Conservation (phyloP, 352 stramenopile species). For the Peronospora farinosa region DNA sequence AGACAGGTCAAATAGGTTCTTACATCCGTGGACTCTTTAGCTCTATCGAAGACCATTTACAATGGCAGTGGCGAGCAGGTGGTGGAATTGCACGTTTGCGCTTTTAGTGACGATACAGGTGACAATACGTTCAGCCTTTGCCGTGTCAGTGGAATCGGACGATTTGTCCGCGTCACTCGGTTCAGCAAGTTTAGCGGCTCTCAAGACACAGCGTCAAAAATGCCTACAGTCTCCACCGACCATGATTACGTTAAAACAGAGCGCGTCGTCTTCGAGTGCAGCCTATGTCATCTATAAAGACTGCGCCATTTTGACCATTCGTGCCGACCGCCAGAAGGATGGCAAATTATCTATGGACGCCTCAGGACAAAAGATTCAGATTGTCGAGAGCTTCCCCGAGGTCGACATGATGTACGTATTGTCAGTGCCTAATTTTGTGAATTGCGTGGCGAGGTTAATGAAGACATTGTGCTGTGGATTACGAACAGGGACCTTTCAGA, state of each 20-base stretch:
- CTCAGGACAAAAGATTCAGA: conserved; percentile 19
- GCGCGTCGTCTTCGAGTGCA: conserved; percentile 13
- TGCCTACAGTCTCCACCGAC: conserved; percentile 24
- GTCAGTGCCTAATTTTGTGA: not conserved
- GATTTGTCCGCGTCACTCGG: not conserved
- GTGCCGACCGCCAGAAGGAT: conserved; percentile 17
- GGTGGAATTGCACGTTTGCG: conserved; percentile 6
- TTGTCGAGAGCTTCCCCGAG: conserved; percentile 26
- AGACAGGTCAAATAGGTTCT: conserved; percentile 1
- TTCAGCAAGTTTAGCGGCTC: conserved; percentile 12
- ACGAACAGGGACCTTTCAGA: conserved; percentile 21
- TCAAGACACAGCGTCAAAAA: conserved; percentile 22
- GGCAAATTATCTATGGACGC: conserved; percentile 29
- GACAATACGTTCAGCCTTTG: too few species aligned
- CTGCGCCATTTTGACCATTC: conserved; percentile 28
- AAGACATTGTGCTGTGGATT: not conserved
- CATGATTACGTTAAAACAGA: conserved; percentile 24
- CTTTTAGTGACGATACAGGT: conserved; percentile 12
- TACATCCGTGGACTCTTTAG: conserved; percentile 1
- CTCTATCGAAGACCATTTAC: not conserved
- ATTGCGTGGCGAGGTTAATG: not conserved
- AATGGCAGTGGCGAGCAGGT: conserved; percentile 10
- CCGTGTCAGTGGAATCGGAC: too few species aligned
- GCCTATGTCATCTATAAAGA: conserved; percentile 32
- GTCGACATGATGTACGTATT: conserved; percentile 23